Evolutionary conservation across 345 rosid genomes (phyloP), one percentile per base, ranked within the genome.

Genomic region (Eucalyptus melliodora): DNA sequence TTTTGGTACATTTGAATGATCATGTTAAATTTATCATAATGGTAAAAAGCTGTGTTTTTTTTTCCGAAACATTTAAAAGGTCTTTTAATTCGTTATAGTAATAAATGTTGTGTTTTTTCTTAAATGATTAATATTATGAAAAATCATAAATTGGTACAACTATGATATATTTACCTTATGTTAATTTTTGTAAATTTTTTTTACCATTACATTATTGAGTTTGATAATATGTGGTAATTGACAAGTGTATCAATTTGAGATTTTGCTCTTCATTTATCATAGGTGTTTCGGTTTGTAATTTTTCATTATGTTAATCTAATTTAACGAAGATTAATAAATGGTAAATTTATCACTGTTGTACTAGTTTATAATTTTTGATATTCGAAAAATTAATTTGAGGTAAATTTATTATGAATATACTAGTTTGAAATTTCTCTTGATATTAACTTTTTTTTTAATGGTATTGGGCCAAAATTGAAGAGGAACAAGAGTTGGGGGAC

Each of bases 221-320:
- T 53, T 53, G 59, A 21, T 53, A 53, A 53, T 0, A 53, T 0
- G 5, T 19, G 2, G 1, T 53, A 53, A 0, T 53, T 53, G 0
- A 53, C 5, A 0, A 2, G 2, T 53, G 2, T 21, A 21, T 53
- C 11, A 0, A 1, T 53, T 53, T 53, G 11, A 53, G 5, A 53
- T 53, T 19, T 53, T 53, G 9, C 26, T 53, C 0, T 53, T 53
- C 5, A 1, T 21, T 53, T 53, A 53, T 21, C 11, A 8, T 21
- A 53, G 0, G 11, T 2, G 5, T 53, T 53, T 53, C 0, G 0
- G 1, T 4, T 53, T 53, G 56, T 53, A 53, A 19, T 53, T 53
- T 53, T 53, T 19, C 56, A 19, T 19, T 21, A 10, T 21, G 59
- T 53, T 8, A 21, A 53, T 53, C 11, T 53, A 53, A 53, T 53